phyloP scores from a whole-genome alignment of 2,329 filamentous ascomycete genomes.

The Cercospora berteroae region DNA sequence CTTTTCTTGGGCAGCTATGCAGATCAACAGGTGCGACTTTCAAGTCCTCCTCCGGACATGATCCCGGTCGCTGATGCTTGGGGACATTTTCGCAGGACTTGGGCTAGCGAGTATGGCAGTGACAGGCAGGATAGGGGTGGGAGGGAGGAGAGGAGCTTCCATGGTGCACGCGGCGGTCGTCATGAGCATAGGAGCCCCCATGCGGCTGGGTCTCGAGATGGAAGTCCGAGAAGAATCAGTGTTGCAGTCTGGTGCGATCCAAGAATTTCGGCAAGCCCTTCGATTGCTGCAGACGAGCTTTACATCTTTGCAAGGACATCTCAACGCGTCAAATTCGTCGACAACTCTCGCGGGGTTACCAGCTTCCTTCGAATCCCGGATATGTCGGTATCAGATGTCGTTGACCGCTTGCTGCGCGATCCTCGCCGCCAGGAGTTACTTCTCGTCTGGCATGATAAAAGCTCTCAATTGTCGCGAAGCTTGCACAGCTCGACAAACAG shows the following conservation, averaged over 20 bases:
- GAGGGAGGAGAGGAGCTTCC: neutral
- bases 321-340: neutral
- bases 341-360: neutral
- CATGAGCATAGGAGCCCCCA: neutral
- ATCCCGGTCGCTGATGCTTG: neutral
- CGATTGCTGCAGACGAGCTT: neutral
- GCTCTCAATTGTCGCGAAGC: neutral
- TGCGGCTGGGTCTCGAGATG: neutral
- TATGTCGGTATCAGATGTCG: slow-evolving; percentile 1
- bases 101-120: neutral
- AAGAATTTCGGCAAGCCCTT: neutral
- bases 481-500: neutral
- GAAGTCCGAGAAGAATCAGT: neutral
- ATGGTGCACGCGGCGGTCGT: neutral
- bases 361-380: neutral
- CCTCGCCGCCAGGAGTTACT: neutral
- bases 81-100: neutral
- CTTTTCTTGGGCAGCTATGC: neutral
- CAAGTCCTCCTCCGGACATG: neutral
- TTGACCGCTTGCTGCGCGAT: neutral
- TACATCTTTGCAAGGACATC: neutral
- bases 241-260: neutral
- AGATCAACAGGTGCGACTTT: neutral
- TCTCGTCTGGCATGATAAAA: neutral
- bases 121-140: neutral